Base-by-base conservation (phyloP, 2,329 filamentous ascomycete species). In the Penicillium digitatum region DNA sequence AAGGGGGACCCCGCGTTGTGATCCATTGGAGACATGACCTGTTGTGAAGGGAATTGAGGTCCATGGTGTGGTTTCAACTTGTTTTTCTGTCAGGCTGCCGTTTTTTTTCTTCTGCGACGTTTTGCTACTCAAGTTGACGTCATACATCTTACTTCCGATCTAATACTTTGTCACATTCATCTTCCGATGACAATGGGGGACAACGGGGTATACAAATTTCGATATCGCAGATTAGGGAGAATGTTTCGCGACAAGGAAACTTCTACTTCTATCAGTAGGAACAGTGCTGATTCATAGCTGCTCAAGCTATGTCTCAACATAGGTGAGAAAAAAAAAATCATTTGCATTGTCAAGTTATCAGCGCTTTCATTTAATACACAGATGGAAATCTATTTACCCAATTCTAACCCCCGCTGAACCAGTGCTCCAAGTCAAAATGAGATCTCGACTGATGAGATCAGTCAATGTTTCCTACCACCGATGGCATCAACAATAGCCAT, bases 1-100 rank as follows among this genome's bases (percentile, higher is more conserved):
- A 66, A 49, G 20, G 61, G 60, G 10, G 26, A 10, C 14, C 14
- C 29, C 10, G 20, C n/a, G 7, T 5, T 18, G 11, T 16, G 2
- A 44, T 54, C 32, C 52, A 54, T 54, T 47, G 11, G 26, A 10
- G 18, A n/a, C 3, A 10, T 9, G n/a, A 24, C 14, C 10, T 16
- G 1, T 10, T 6, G 18, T 8, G n/a, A 12, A 24, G 14, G 34
- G 8, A 26, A 5, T 10, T 7, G 20, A 16, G 10, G 10, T 27
- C 11, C 26, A 29, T 8, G 27, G n/a, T 26, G 11, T 39, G 11
- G 35, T 11, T 37, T 37, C 5, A 18, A n/a, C 10, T 22, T 26
- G 3, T 5, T 20, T 44, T 44, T 22, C 42, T 8, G 7, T 29
- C 24, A 42, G 39, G 42, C n/a, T 31, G 26, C 27, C 42, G 10